Conservation (phyloP, 2,329 filamentous ascomycete species). For the Aspergillus sp. region DNA sequence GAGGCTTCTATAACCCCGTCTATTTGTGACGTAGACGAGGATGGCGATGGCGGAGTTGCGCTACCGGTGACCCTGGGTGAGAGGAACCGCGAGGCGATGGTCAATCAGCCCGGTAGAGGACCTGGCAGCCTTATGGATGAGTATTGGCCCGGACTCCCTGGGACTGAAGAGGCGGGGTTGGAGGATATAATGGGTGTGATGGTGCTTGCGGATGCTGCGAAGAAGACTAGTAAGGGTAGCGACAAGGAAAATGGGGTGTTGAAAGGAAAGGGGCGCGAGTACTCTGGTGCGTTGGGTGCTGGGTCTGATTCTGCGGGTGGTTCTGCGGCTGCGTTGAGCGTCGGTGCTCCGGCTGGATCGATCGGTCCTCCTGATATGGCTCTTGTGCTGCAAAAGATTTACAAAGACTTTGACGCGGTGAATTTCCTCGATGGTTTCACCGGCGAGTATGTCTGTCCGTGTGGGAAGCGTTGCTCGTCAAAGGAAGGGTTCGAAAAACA, state of each 20-base stretch:
- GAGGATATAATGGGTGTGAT: slow-evolving; percentile 20
- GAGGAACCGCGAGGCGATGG: slow-evolving; percentile 18
- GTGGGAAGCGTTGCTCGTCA: slow-evolving; percentile 27
- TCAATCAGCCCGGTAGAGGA: slow-evolving; percentile 16
- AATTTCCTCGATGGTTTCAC: slow-evolving; percentile 32
- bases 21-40: slow-evolving; percentile 5
- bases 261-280: slow-evolving; percentile 8
- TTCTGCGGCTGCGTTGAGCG: not conserved
- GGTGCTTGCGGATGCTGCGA: slow-evolving; percentile 15
- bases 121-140: slow-evolving; percentile 11
- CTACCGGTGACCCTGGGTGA: slow-evolving; percentile 6
- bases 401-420: slow-evolving; percentile 27
- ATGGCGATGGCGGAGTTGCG: slow-evolving; percentile 25
- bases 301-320: not conserved
- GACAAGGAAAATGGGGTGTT: not conserved
- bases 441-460: slow-evolving; percentile 37
- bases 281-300: not conserved
- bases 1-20: slow-evolving; percentile 1
- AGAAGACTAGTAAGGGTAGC: not conserved
- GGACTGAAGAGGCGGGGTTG: not conserved
- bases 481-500: slow-evolving; percentile 33
- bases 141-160: slow-evolving; percentile 25
- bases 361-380: slow-evolving; percentile 2
- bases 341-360: not conserved
- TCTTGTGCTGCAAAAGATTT: slow-evolving; percentile 15